Conservation (phyloP, 139 green algal genomes). For the Chlorella sp. region DNA sequence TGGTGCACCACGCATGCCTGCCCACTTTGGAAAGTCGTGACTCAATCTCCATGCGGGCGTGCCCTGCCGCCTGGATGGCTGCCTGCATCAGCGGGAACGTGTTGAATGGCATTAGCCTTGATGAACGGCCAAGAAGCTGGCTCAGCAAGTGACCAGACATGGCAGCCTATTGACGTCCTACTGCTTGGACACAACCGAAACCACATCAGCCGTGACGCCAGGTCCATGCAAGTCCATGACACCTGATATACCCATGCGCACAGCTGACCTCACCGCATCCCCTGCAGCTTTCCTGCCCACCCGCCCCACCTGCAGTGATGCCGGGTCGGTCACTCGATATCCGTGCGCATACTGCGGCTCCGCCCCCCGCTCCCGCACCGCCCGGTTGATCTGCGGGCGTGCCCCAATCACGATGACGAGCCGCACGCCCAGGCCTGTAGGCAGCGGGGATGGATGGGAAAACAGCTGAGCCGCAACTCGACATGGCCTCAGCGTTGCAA, state of each 20-base stretch:
- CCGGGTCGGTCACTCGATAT: conserved; percentile 83
- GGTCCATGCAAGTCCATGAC: too few species aligned
- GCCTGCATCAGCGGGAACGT: conserved; percentile 34
- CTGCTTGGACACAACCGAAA: not conserved
- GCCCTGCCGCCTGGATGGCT: conserved; percentile 52
- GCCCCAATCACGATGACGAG: conserved; percentile 91
- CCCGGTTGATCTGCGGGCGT: conserved; percentile 57
- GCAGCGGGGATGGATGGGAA: not conserved
- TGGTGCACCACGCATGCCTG: not conserved
- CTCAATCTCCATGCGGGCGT: conserved; percentile 70
- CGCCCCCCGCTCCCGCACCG: conserved; percentile 5
- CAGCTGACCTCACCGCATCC: not conserved
- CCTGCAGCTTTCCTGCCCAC: not conserved
- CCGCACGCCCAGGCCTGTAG: conserved; percentile 76
- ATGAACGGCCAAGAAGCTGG: too few species aligned
- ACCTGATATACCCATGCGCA: too few species aligned
- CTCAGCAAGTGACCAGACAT: too few species aligned
- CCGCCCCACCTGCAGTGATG: conserved; percentile 21
- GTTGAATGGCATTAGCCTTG: too few species aligned
- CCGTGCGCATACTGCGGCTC: conserved; percentile 64
- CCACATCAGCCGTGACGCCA: too few species aligned
- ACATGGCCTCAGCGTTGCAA: not conserved
- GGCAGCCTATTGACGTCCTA: not conserved
- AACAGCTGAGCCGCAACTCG: not conserved
- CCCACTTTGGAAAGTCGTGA: conserved; percentile 79